Conservation (phyloP, 305 asterid species). For the Ilex paraguariensis region DNA sequence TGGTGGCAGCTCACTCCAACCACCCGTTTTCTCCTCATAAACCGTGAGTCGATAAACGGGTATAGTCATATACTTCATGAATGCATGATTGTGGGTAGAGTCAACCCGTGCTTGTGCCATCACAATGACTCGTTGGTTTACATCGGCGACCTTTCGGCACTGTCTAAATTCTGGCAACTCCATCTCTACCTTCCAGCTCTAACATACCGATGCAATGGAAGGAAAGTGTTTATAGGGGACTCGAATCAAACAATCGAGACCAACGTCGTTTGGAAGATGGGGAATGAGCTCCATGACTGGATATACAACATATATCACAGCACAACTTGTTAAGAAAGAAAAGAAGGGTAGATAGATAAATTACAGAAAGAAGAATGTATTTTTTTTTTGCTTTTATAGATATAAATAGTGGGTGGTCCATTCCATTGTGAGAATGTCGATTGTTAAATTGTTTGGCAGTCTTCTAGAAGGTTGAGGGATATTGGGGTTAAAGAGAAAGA, state of each 20-base stretch:
- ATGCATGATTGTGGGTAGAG: constrained; percentile 13
- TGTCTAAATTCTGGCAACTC: constrained; percentile 54
- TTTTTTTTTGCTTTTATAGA: too few relatives aligned
- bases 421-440: too few relatives aligned
- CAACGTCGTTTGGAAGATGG: constrained; percentile 55
- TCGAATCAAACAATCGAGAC: constrained; percentile 51
- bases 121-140: constrained; percentile 36
- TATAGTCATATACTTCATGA: constrained; percentile 20
- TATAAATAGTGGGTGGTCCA: too few relatives aligned
- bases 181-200: constrained; percentile 47
- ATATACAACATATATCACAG: too few relatives aligned
- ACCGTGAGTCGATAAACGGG: constrained; percentile 50
- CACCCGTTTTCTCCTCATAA: constrained; percentile 63
- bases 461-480: too few relatives aligned
- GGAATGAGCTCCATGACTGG: constrained; percentile 50
- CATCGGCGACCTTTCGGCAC: constrained; percentile 37
- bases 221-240: constrained; percentile 40
- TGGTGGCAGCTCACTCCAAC: constrained; percentile 53
- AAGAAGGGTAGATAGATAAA: too few relatives aligned
- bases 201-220: constrained; percentile 47
- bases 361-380: too few relatives aligned
- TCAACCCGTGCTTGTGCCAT: constrained; percentile 48
- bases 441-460: too few relatives aligned
- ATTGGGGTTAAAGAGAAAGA: too few relatives aligned
- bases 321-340: too few relatives aligned